Evolutionary conservation across 371 early-diverging fungal species (phyloP).

Genomic region (Encephalitozoon intestinalis): DNA sequence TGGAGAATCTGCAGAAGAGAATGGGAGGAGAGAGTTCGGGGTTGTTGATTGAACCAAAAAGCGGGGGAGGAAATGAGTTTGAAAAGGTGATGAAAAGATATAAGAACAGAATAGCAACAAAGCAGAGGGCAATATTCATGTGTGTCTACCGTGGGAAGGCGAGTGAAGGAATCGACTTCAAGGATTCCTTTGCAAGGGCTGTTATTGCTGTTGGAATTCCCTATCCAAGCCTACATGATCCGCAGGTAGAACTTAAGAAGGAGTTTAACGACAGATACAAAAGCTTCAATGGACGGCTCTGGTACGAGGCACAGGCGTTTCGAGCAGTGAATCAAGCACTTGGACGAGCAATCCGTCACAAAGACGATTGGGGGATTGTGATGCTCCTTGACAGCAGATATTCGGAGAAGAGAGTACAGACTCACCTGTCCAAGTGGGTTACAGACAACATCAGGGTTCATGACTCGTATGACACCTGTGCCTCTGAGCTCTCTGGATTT

Average conservation of each 20-base stretch:
- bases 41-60: slow-evolving; percentile 40
- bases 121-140: slow-evolving; percentile 64
- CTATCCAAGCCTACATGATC: slow-evolving; percentile 66
- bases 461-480: slow-evolving; percentile 20
- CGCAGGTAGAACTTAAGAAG: slow-evolving; percentile 65
- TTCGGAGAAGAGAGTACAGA: slow-evolving; percentile 57
- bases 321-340: slow-evolving; percentile 84
- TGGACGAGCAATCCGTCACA: slow-evolving; percentile 81
- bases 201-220: slow-evolving; percentile 83
- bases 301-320: slow-evolving; percentile 77
- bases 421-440: slow-evolving; percentile 69
- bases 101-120: slow-evolving; percentile 37
- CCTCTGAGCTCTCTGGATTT: slow-evolving; percentile 24
- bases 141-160: slow-evolving; percentile 76
- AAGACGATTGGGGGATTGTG: slow-evolving; percentile 68
- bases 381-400: slow-evolving; percentile 68
- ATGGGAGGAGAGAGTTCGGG: slow-evolving; percentile 49
- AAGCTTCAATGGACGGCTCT: slow-evolving; percentile 63
- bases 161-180: slow-evolving; percentile 84
- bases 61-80: slow-evolving; percentile 56
- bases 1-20: slow-evolving; percentile 55
- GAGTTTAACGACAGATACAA: slow-evolving; percentile 63
- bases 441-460: slow-evolving; percentile 30
- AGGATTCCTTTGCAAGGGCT: slow-evolving; percentile 73
- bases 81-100: slow-evolving; percentile 62